Evolutionary conservation across 1,284 basidiomycete species (phyloP), one percentile per base, ranked within the genome.

Genomic region (Sutorius eximius): DNA sequence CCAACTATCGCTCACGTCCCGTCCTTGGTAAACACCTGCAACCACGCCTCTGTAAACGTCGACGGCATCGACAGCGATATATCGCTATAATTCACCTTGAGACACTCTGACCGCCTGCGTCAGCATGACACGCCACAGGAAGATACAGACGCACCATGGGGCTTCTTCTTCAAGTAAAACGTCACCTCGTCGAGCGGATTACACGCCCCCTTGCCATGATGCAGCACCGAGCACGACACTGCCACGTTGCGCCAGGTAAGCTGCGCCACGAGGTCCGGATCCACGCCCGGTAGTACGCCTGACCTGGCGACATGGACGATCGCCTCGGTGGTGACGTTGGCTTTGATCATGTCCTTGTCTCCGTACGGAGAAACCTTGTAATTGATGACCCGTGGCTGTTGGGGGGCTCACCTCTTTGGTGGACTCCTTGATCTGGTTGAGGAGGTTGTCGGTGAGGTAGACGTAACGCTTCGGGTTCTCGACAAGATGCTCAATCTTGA

Each of bases 151-250:
- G 56, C 61, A 89, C 88, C 60, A 56, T 84, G 68, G 0, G 80
- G 81, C 29, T 79, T 74, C n/a, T 75, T 72, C 69, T 91, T 91
- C 0, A 84, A 83, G 63, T 90, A 92, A 63, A 91, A 92, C 62
- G 77, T 81, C 52, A 90, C 81, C 29, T 71, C 76, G 42, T 86
- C 78, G 27, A 92, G 64, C 1, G 90, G 89, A 61, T 89, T 89
- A 60, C 75, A 70, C 51, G 84, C 80, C 57, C 80, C 76, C 83
- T 86, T 89, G 1, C 90, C 89, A 61, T 89, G 85, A 63, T 91
- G 89, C 75, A 91, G 77, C 15, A 69, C 63, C 1, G 81, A 72
- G 8, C 84, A 71, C 50, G 85, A 80, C 30, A 91, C 86, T 36
- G 87, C 80, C 32, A 92, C 75, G 52, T n/a, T 89, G 80, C 1